Evolutionary conservation across 352 stramenopile species (phyloP).

Genomic region (Phytophthora capsici): DNA sequence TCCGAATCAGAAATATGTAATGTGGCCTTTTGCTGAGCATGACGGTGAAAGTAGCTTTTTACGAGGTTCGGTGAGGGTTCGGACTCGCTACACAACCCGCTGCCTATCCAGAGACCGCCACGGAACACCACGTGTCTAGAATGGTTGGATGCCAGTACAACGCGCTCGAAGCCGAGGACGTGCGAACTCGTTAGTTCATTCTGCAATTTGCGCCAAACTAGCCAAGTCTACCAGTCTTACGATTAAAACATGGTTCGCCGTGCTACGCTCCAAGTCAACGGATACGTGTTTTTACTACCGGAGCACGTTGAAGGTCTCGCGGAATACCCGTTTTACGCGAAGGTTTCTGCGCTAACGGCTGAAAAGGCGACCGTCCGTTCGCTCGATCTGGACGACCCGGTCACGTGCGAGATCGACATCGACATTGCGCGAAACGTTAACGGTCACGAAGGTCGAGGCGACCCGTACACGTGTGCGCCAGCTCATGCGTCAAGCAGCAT

Average conservation of each 20-base stretch:
- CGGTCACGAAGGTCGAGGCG: conserved; percentile 10
- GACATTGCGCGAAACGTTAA: neutral
- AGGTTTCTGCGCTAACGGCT: neutral
- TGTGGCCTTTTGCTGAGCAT: too few species aligned
- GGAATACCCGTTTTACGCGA: conserved; percentile 19
- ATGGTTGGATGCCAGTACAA: too few species aligned
- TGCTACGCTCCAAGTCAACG: neutral
- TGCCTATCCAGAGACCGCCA: too few species aligned
- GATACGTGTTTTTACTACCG: conserved; percentile 6
- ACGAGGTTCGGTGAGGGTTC: too few species aligned
- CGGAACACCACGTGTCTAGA: too few species aligned
- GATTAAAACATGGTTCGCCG: neutral
- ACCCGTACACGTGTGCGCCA: neutral
- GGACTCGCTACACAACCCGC: too few species aligned
- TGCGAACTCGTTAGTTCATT: too few species aligned
- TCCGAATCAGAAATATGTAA: neutral
- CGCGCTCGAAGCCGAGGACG: too few species aligned
- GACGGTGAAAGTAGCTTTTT: too few species aligned
- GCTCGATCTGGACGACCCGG: neutral
- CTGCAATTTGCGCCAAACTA: too few species aligned
- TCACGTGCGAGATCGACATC: conserved; percentile 2
- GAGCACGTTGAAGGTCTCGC: conserved; percentile 10
- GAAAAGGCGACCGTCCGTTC: conserved; percentile 1
- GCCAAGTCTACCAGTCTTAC: too few species aligned
- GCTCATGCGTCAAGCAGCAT: conserved; percentile 6